Base-by-base conservation (phyloP, 108 stramenopile genomes). In the Pseudonitzschia pungens region DNA sequence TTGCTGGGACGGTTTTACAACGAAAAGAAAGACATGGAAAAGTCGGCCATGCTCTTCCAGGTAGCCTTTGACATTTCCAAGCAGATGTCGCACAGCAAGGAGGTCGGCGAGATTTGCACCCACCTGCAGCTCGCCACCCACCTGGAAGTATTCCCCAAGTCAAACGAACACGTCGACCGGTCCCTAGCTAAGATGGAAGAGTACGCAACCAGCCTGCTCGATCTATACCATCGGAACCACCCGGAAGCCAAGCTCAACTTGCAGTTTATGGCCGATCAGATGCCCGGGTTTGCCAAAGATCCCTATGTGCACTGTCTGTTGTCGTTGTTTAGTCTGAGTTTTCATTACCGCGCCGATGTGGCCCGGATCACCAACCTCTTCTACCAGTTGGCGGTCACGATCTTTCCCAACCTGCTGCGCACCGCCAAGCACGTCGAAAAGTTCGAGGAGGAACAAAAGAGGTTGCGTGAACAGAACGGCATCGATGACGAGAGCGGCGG, bases 321-420 rank as follows among this genome's bases (percentile, higher is more conserved):
- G 43, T 18, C 52, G 12, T 24, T 81, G 28, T 81, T 81, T 52
- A 29, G 14, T 16, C 57, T 81, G 26, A 72, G 70, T 27, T 81
- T 81, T 32, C 59, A 77, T 59, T 73, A 81, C 44, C 70, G 76
- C 24, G 80, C 76, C 14, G 68, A 81, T 68, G 67, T 73, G 11
- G 67, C 71, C 20, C 28, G 40, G 15, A 54, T 62, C 28, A 76
- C 80, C 32, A 28, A 33, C n/a, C 43, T 36, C 24, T 43, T 69
- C 58, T 77, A 73, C 66, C 26, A 81, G 21, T 24, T 81, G 41
- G 66, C 65, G 15, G 53, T 45, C 5, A 22, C n/a, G n/a, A 55
- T 57, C 26, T 81, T 70, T 70, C 80, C 80, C 12, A 36, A 71
- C 12, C 48, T 81, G 21, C 33, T 16, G n/a, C 69, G 51, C 40